Evolutionary conservation across 108 stramenopile genomes (phyloP), one percentile per base, ranked within the genome.

Genomic region (Schizochytrium sp.): DNA sequence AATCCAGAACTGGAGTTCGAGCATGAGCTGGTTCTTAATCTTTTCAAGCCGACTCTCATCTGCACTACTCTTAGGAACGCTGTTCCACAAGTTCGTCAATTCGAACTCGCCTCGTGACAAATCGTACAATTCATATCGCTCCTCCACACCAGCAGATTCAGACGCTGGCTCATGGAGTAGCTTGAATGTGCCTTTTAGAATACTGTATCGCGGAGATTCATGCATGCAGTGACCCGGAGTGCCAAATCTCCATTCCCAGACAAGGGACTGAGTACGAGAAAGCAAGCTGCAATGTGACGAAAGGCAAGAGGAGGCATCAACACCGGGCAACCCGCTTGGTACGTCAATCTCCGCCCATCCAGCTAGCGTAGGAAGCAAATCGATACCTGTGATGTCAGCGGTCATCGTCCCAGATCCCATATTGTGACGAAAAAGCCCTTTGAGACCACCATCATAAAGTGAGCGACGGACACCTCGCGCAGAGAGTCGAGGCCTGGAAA

Each of bases 391-490:
- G 3, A 83, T 5, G 1, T 55, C 15, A 10, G 76, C 17, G 59
- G 59, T 19, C 19, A n/a, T n/a, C 19, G n/a, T 60, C 59, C 19
- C 19, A 17, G 59, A n/a, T n/a, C 59, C 17, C 19, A n/a, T 19
- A 60, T 60, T 60, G 59, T 60, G n/a, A 60, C 19, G n/a, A 60
- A 60, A 17, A 40, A 83, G 2, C 10, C 53, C 76, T 7, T 53
- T n/a, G 1, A 83, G 76, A 19, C 76, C 76, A 53, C 76, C 76
- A 83, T 83, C 76, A 53, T 83, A 83, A 17, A 83, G 76, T 5
- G 76, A 83, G 15, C 76, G 76, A 10, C 53, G 47, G 7, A 0
- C 76, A 10, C 76, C 76, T n/a, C 76, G 76, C 12, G 12, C 13
- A 8, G 15, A 10, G 53, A 55, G 38, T 12, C 47, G 47, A 10